phyloP scores from a whole-genome alignment of 2,329 filamentous ascomycete species.

The Ophiostoma australiae region DNA sequence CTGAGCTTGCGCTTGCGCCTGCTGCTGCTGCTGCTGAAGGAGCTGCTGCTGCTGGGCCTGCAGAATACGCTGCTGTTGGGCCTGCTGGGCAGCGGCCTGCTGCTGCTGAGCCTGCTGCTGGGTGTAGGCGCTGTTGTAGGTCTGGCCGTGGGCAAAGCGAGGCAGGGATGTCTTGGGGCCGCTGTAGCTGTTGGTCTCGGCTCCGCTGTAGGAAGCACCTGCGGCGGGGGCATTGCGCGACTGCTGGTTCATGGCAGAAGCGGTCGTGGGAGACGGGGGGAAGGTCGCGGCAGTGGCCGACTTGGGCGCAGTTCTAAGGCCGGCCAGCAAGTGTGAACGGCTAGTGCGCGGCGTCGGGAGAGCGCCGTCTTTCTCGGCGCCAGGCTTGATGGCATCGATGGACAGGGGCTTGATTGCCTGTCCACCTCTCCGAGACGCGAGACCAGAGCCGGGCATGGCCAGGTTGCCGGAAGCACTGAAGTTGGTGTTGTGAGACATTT shows the following conservation, averaged over 20 bases:
- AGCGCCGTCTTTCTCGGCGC: conserved; percentile 62
- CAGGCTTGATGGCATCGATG: conserved; percentile 66
- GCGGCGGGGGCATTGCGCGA: conserved; percentile 40
- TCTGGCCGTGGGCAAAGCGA: conserved; percentile 34
- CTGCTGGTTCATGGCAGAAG: conserved; percentile 37
- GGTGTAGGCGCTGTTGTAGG: conserved; percentile 28
- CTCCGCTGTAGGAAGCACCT: conserved; percentile 44
- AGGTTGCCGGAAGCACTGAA: conserved; percentile 67
- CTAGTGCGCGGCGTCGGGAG: conserved; percentile 84
- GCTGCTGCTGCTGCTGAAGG: conserved; percentile 32
- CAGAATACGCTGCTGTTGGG: conserved; percentile 6
- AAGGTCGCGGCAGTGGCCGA: conserved; percentile 68
- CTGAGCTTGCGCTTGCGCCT: not conserved
- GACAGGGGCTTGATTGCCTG: conserved; percentile 86
- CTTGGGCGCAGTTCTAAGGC: conserved; percentile 89
- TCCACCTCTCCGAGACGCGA: conserved; percentile 78
- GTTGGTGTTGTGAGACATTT: conserved; percentile 86
- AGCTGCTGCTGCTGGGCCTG: conserved; percentile 4
- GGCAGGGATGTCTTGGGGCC: conserved; percentile 57
- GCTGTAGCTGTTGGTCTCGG: conserved; percentile 41
- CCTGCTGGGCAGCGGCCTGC: not conserved
- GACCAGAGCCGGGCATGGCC: conserved; percentile 70
- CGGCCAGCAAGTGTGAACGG: conserved; percentile 88
- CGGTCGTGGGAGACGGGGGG: conserved; percentile 39
- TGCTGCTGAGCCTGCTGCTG: conserved; percentile 36